Conservation (phyloP, 140 eudicot genomes). For the Stevia rebaudiana region DNA sequence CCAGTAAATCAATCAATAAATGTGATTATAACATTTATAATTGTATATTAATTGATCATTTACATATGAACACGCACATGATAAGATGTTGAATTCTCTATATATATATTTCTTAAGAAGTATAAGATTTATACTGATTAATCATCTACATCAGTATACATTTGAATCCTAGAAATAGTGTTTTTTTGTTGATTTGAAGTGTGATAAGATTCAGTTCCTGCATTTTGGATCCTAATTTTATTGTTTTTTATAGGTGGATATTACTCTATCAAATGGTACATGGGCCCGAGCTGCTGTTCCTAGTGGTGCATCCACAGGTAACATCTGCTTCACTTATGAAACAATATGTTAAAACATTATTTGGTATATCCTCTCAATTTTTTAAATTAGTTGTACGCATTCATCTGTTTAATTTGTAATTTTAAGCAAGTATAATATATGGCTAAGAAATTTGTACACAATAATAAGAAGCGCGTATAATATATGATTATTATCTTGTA, state of each 20-base stretch:
- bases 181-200: not conserved
- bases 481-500: constrained; percentile 13
- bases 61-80: not conserved
- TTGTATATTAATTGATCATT: not conserved
- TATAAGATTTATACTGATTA: not conserved
- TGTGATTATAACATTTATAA: no score
- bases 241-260: constrained; percentile 58
- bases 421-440: not conserved
- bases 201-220: not conserved
- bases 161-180: not conserved
- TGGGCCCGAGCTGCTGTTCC: constrained; percentile 95
- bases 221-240: constrained; percentile 2
- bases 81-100: not conserved
- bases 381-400: not conserved
- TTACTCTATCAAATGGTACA: constrained; percentile 52
- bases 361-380: not conserved
- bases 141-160: not conserved
- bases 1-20: no score
- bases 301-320: constrained; percentile 99
- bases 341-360: not conserved
- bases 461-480: not conserved
- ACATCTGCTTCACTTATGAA: constrained; percentile 15
- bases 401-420: not conserved
- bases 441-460: not conserved
- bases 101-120: not conserved